Base-by-base conservation (phyloP, 176 grass and related monocot species). In the Avena insularis region DNA sequence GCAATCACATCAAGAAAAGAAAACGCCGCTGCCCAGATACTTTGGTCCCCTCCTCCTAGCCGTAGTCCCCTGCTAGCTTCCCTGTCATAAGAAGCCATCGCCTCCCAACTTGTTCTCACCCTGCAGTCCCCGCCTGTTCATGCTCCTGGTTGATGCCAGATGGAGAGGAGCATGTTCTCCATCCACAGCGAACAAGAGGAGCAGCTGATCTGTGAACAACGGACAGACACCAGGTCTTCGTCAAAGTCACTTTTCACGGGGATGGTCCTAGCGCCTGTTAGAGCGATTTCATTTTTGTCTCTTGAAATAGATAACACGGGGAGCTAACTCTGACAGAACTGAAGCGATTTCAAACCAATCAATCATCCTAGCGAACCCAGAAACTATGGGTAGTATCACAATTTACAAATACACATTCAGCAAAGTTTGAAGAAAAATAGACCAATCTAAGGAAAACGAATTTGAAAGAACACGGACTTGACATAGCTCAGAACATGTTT, bases 401-500 rank as follows among this genome's bases (percentile, higher is more conserved):
- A 67, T 67, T 31, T 17, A 76, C 48, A 76, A 76, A 54, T 76
- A 33, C 19, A 25, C 5, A 43, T 81, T 66, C 50, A 55, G 25
- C 9, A 29, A 73, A 0, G 9, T 80, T 33, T 75, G 14, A 15
- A 61, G 40, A 70, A 63, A 71, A 20, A 71, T 1, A 14, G 40
- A 55, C 7, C 46, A 75, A 64, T 40, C 57, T 6, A 61, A 79
- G 31, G 75, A 50, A 78, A 57, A 38, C 0, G 17, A 46, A 55
- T 85, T 85, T 48, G 35, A 29, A 68, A 23, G 12, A 75, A 85
- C 14, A 1, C 17, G 48, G 54, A 57, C 3, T 66, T 23, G 0
- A 79, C 29, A 69, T 56, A 85, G 40, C 56, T 47, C 58, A 75
- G 74, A 29, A 86, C 40, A 60, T 40, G 81, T 5, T 33, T 46